Evolutionary conservation across 2,329 filamentous ascomycete genomes (phyloP), one percentile per base, ranked within the genome.

Genomic region (Blumeriella jaapii): DNA sequence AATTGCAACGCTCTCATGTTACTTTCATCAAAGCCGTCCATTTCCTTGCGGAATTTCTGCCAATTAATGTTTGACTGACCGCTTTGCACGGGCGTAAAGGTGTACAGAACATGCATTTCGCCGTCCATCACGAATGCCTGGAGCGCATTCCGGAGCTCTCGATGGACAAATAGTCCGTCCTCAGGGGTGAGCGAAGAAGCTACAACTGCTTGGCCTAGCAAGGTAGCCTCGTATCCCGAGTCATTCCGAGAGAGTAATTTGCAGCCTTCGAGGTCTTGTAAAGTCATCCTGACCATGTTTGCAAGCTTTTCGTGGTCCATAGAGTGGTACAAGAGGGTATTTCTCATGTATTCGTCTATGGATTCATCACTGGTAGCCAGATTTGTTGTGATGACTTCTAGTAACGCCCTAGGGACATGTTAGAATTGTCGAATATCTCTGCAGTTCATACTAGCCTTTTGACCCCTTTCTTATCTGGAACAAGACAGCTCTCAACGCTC

Each of bases 21-120:
- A 47, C 78, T 82, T 24, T 84, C 79, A 41, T 85, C 78, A 2
- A 86, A 64, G 2, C 56, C 50, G 41, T 84, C 78, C 56, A 86
- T 68, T 54, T 82, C 76, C 42, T 79, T 71, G 31, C 78, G 71
- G 47, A 83, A 85, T 0, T 76, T 68, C 34, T 71, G 69, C 82
- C 82, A 86, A 48, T 84, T 78, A 38, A 86, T 67, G 6, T 63
- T 60, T 3, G 66, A 59, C 1, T 60, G 61, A 16, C 63, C 60
- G 30, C 70, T 64, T 30, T 82, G 74, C 2, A 86, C 68, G 0
- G 82, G 82, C 0, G 82, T 85, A 44, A 86, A 85, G 23, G 74
- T 75, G 53, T 86, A 87, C 29, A 85, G 67, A 9, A 83, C 69
- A 49, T 86, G 82, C 74, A 87, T 78, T 43, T 87, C 82, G 3